phyloP scores from a whole-genome alignment of 2,329 filamentous ascomycete species.

The Neonectria coccinea region DNA sequence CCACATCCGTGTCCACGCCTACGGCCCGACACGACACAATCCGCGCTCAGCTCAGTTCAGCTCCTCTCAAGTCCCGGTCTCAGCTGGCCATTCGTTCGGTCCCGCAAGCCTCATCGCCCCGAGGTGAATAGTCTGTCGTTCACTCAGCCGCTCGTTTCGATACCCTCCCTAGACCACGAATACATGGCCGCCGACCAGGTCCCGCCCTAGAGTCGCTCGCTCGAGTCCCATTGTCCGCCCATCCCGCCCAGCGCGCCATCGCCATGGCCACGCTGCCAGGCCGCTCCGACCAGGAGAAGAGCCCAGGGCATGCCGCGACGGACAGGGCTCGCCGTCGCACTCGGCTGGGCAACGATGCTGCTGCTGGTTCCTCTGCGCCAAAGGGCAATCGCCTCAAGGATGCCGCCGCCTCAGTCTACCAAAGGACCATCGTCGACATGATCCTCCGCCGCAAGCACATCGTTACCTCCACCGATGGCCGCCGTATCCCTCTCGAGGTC shows the following conservation, averaged over 20 bases:
- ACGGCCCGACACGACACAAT: slow-evolving; percentile 15
- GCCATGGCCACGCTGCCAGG: slow-evolving; percentile 37
- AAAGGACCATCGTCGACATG: slow-evolving; percentile 57
- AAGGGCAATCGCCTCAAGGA: slow-evolving; percentile 39
- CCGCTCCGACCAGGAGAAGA: slow-evolving; percentile 28
- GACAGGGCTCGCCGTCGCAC: slow-evolving; percentile 26
- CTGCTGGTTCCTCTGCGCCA: slow-evolving; percentile 22
- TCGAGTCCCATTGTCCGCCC: slow-evolving; percentile 21
- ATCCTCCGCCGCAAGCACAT: slow-evolving; percentile 75
- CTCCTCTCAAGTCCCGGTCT: not conserved
- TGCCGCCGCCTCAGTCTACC: slow-evolving; percentile 47
- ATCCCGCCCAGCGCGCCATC: slow-evolving; percentile 11
- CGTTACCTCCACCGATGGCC: slow-evolving; percentile 78
- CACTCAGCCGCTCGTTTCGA: not conserved
- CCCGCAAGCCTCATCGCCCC: slow-evolving; percentile 19
- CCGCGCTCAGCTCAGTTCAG: not conserved
- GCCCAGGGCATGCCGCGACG: slow-evolving; percentile 25
- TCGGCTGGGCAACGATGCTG: slow-evolving; percentile 30
- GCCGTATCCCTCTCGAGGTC: slow-evolving; percentile 58
- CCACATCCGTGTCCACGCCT: slow-evolving; percentile 8
- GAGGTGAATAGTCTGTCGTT: not conserved
- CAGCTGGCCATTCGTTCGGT: slow-evolving; percentile 9
- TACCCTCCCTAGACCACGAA: not conserved
- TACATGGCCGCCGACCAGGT: slow-evolving; percentile 6
- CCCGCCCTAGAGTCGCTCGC: slow-evolving; percentile 34